phyloP scores from a whole-genome alignment of 306 rosid genomes.

The Senna tora region DNA sequence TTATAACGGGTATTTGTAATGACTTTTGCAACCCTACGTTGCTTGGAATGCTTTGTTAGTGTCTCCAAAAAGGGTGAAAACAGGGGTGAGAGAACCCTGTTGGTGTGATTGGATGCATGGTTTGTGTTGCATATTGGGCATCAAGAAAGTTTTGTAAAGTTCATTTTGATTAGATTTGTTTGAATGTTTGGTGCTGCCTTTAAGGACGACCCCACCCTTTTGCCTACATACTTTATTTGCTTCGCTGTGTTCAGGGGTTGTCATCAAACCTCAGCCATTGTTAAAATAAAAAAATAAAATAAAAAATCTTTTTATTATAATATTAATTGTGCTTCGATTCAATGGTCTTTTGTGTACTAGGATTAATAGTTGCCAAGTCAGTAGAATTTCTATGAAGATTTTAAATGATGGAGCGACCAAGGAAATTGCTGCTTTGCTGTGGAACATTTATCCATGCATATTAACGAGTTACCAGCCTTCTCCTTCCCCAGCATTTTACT shows the following conservation, averaged over 20 bases:
- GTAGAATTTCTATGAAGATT: neutral
- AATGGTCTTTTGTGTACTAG: slow-evolving; percentile 6
- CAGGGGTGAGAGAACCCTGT: slow-evolving; percentile 39
- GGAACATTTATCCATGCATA: neutral
- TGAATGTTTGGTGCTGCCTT: slow-evolving; percentile 54
- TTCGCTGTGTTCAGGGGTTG: slow-evolving; percentile 43
- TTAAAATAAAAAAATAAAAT: too few species aligned
- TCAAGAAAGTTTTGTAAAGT: slow-evolving; percentile 53
- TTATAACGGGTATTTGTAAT: slow-evolving; percentile 38
- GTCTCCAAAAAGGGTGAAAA: slow-evolving; percentile 40
- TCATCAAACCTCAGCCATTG: slow-evolving; percentile 43
- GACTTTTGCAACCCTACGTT: slow-evolving; percentile 53
- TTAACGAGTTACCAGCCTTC: neutral
- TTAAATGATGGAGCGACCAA: neutral
- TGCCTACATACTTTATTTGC: slow-evolving; percentile 35
- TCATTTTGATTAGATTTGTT: slow-evolving; percentile 59
- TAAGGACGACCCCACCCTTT: slow-evolving; percentile 50
- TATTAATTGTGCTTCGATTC: slow-evolving; percentile 28
- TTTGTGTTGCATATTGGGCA: slow-evolving; percentile 58
- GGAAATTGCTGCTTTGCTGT: neutral
- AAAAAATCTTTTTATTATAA: too few species aligned
- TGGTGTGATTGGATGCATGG: slow-evolving; percentile 60
- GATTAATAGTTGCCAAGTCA: neutral
- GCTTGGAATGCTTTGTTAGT: slow-evolving; percentile 51
- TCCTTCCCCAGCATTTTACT: neutral